These are phyloP conservation scores for Ambrosia hybrid DNA, from an alignment of 140 eudicot species.

Conservation along the genomic window DNA sequence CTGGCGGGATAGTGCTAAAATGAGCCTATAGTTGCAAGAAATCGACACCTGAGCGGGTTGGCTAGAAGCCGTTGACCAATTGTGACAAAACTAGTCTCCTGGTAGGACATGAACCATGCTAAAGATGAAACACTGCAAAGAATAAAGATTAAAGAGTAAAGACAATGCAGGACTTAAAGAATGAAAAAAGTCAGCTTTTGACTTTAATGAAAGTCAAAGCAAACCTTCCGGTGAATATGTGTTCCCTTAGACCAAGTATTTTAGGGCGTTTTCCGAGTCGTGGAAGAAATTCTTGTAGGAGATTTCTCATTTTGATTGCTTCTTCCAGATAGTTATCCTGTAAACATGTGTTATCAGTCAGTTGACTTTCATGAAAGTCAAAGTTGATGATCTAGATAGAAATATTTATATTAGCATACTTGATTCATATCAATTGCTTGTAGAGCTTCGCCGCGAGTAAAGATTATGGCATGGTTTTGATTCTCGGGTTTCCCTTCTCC, in stretches of 20 bases:
- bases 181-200: constrained; percentile 18
- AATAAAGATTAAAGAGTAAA: constrained; percentile 14
- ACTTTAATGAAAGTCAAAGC: constrained; percentile 32
- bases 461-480: constrained; percentile 93
- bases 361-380: constrained; percentile 18
- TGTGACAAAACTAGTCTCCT: constrained; percentile 95
- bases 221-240: constrained; percentile 98
- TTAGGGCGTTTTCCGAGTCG: constrained; percentile 45
- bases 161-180: constrained; percentile 15
- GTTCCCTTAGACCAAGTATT: constrained; percentile 90
- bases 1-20: not conserved
- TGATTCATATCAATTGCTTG: constrained; percentile 99
- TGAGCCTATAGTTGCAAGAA: constrained; percentile 11
- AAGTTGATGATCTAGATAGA: constrained; percentile 3
- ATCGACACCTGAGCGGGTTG: constrained; percentile 80
- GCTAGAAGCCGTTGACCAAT: constrained; percentile 96
- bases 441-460: constrained; percentile 98
- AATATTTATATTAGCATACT: constrained; percentile 48
- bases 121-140: constrained; percentile 87
- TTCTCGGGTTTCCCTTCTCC: constrained; percentile 99
- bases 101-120: constrained; percentile 99
- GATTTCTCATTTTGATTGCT: constrained; percentile 89
- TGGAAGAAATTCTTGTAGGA: constrained; percentile 75
- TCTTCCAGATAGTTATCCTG: constrained; percentile 98
- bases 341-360: constrained; percentile 14